Evolutionary conservation across 2,329 filamentous ascomycete species (phyloP), one percentile per base, ranked within the genome.

Genomic region (Xylariaceae sp.): DNA sequence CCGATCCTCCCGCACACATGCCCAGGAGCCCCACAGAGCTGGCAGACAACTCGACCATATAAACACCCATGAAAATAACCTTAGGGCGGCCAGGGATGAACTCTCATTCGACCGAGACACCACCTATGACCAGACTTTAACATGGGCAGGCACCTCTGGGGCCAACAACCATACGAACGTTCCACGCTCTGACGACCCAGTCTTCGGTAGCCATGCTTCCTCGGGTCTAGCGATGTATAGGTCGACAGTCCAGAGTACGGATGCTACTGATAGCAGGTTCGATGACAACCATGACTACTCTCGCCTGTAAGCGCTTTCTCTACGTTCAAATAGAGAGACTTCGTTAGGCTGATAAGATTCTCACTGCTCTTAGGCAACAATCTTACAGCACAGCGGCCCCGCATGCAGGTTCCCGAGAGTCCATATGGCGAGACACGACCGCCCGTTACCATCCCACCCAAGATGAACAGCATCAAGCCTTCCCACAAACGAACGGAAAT

Each of bases 271-370:
- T 16, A 16, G 16, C 19, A 18, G 22, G 0, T 19, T 29, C 29
- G 15, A 29, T 30, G 12, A 13, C 29, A n/a, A n/a, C 29, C 9
- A 37, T 16, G 21, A 21, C 15, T 21, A 26, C 18, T 34, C n/a
- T 40, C 12, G 9, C 18, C 18, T 8, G 55, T 57, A 55, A 15
- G 55, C 48, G 1, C 18, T 19, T 41, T 19, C n/a, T 19, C 12
- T 18, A n/a, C 10, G 18, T 37, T 26, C n/a, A 3, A 12, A 18
- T 41, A 26, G 26, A 13, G 26, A 13, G 13, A 3, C 19, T 5
- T 21, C 26, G 15, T 44, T 39, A 21, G 34, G 18, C 45, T 57
- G 41, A 57, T 34, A n/a, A 22, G 16, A 18, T 40, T 22, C 34
- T 42, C 10, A 18, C 22, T 18, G 19, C n/a, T 22, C 13, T n/a